These are phyloP conservation scores for Colletotrichum lindemuthianum DNA, from an alignment of 2,329 filamentous ascomycete species.

Conservation along the genomic window DNA sequence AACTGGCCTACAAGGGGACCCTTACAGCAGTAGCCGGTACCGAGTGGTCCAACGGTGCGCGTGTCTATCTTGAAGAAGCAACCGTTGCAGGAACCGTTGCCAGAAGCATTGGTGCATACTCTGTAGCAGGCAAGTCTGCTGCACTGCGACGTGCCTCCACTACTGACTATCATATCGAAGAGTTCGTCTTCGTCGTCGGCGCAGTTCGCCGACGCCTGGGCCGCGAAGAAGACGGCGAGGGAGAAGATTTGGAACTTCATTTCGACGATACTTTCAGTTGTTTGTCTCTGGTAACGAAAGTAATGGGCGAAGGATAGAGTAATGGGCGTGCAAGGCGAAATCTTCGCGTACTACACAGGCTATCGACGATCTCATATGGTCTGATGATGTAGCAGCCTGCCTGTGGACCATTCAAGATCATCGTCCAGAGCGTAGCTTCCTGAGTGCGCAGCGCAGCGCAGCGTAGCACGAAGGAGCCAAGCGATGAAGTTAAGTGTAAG, in stretches of 20 bases:
- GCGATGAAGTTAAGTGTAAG: too few relatives aligned
- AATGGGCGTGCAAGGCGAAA: not conserved
- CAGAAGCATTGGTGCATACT: not conserved
- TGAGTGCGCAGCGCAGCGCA: too few relatives aligned
- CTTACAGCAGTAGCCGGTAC: conserved; percentile 15
- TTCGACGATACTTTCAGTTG: not conserved
- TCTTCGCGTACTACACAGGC: too few relatives aligned
- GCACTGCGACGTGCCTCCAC: conserved; percentile 4
- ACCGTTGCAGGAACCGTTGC: conserved; percentile 7
- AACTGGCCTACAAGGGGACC: not conserved
- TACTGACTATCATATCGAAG: conserved; percentile 6
- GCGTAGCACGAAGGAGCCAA: too few relatives aligned
- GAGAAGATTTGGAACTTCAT: conserved; percentile 18
- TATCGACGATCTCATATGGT: too few relatives aligned
- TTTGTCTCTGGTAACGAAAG: not conserved
- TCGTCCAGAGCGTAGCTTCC: too few relatives aligned
- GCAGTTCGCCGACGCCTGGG: conserved; percentile 2
- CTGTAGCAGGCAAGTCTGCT: not conserved
- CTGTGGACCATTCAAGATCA: too few relatives aligned
- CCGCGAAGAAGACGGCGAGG: not conserved
- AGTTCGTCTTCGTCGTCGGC: not conserved
- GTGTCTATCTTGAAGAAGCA: not conserved
- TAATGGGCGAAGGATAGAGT: not conserved
- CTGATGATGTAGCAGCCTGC: too few relatives aligned
- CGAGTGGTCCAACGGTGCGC: not conserved